Evolutionary conservation across 768 basidiomycete genomes (phyloP).

Genomic region (Tulasnella sp.): DNA sequence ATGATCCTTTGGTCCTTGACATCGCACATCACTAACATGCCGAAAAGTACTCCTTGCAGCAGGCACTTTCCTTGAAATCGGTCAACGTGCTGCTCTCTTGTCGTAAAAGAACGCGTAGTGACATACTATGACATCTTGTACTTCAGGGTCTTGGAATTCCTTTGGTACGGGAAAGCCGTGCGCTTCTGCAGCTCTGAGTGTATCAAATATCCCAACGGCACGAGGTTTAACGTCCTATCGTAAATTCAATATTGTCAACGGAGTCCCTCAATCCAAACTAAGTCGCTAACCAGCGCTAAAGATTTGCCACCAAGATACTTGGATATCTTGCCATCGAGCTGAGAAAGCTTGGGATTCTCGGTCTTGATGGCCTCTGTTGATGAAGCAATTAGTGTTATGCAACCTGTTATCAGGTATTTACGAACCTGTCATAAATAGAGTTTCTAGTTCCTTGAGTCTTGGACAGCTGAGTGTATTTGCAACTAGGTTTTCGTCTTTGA

Average conservation of each 20-base stretch:
- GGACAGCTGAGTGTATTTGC: conserved; percentile 59
- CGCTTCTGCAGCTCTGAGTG: conserved; percentile 52
- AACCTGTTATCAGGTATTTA: background rate
- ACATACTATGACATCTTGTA: conserved; percentile 47
- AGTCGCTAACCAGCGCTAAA: conserved; percentile 43
- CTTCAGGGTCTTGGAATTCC: conserved; percentile 52
- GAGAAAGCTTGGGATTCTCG: conserved; percentile 48
- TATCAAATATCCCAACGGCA: conserved; percentile 63
- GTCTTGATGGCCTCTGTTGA: conserved; percentile 47
- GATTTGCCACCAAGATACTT: conserved; percentile 57
- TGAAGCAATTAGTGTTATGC: conserved; percentile 1
- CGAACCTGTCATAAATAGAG: conserved; percentile 53
- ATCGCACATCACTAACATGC: conserved; percentile 25
- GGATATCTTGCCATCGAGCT: conserved; percentile 50
- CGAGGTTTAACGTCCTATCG: conserved; percentile 51
- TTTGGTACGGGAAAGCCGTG: conserved; percentile 59
- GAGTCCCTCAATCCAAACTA: background rate
- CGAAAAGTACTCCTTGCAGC: conserved; percentile 69
- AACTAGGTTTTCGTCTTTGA: conserved; percentile 54
- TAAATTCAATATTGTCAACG: background rate
- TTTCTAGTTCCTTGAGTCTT: conserved; percentile 46
- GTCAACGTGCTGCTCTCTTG: background rate
- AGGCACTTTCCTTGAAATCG: conserved; percentile 46
- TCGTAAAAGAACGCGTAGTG: background rate
- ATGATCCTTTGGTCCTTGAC: background rate